Conservation (phyloP, 1,284 basidiomycete genomes). For the Leccinum fallax region DNA sequence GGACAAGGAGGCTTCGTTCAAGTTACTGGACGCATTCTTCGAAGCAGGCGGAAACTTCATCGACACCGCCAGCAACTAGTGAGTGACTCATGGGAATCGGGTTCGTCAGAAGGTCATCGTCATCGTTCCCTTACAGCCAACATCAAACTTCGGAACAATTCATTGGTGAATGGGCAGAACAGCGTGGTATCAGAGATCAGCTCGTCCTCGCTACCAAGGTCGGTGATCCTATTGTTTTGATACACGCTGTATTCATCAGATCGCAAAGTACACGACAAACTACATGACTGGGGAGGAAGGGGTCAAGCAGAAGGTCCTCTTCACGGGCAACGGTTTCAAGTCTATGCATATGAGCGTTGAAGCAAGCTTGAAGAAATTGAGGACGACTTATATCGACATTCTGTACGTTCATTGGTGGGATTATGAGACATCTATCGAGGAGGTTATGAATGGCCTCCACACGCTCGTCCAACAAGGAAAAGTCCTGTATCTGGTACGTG, state of each 20-base stretch:
- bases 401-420: conserved; percentile 43
- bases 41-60: conserved; percentile 44
- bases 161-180: conserved; percentile 50
- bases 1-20: conserved; percentile 42
- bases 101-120: conserved; percentile 1
- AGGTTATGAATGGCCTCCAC: conserved; percentile 48
- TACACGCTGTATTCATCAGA: not conserved
- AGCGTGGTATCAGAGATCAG: conserved; percentile 45
- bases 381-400: conserved; percentile 43
- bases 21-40: conserved; percentile 44
- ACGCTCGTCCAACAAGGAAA: conserved; percentile 43
- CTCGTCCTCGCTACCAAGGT: conserved; percentile 51
- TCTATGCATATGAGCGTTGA: conserved; percentile 37
- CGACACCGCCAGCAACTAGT: conserved; percentile 42
- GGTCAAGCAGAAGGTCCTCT: conserved; percentile 32
- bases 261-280: conserved; percentile 35
- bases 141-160: conserved; percentile 44
- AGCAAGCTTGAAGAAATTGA: conserved; percentile 43
- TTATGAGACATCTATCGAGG: conserved; percentile 43
- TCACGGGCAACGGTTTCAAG: conserved; percentile 40
- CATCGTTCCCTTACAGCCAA: conserved; percentile 29
- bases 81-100: not conserved
- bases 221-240: not conserved
- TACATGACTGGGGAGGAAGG: conserved; percentile 25
- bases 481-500: conserved; percentile 44